Evolutionary conservation across 208 protist genomes (phyloP).

Genomic region (Leishmania gerbilli): DNA sequence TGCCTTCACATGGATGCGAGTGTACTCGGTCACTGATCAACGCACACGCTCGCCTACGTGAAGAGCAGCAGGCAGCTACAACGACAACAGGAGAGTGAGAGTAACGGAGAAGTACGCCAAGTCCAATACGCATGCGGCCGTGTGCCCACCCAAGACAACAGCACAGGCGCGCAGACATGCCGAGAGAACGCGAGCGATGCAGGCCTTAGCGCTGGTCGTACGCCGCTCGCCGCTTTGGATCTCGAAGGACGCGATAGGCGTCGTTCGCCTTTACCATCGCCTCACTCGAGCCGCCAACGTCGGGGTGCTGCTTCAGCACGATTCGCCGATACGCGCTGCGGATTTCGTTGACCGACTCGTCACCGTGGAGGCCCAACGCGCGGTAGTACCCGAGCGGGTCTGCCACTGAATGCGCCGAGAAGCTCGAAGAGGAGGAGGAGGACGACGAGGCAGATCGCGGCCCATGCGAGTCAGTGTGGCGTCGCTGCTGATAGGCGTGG

Average conservation of each 20-base stretch:
- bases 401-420: not conserved
- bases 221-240: slow-evolving; percentile 92
- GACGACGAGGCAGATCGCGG: slow-evolving; percentile 18
- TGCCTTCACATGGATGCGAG: not conserved
- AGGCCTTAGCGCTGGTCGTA: slow-evolving; percentile 88
- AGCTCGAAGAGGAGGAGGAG: slow-evolving; percentile 3
- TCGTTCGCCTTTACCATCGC: slow-evolving; percentile 80
- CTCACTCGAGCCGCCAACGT: slow-evolving; percentile 76
- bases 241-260: slow-evolving; percentile 98
- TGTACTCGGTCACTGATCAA: not conserved
- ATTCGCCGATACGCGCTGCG: slow-evolving; percentile 81
- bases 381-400: slow-evolving; percentile 81
- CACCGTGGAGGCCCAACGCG: slow-evolving; percentile 56
- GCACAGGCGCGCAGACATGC: not conserved
- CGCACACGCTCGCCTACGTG: too few relatives aligned
- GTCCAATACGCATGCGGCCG: not conserved
- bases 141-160: not conserved
- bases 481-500: slow-evolving; percentile 59
- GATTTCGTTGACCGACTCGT: slow-evolving; percentile 90
- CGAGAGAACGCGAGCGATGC: not conserved
- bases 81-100: not conserved
- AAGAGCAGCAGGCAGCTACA: not conserved
- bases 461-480: not conserved
- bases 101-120: too few relatives aligned
- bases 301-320: slow-evolving; percentile 82